Conservation (phyloP, 2,329 filamentous ascomycete genomes). For the Karstenula rhodostoma region DNA sequence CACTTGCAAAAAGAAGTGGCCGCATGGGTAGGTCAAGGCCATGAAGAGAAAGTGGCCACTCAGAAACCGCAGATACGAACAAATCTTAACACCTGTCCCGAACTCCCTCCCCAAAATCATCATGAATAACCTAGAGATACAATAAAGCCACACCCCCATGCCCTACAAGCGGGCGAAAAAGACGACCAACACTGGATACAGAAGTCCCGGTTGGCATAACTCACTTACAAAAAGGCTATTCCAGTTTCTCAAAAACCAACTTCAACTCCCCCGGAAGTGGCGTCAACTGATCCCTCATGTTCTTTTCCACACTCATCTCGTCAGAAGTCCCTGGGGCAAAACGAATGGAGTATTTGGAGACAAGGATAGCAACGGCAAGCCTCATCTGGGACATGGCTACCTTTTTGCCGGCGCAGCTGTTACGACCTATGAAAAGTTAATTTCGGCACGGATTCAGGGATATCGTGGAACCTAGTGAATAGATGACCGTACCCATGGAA, state of each 20-base stretch:
- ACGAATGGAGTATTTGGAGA: neutral
- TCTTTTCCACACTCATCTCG: neutral
- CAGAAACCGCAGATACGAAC: too few relatives aligned
- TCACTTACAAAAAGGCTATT: too few relatives aligned
- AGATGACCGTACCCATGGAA: conserved; percentile 9
- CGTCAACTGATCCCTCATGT: conserved; percentile 3
- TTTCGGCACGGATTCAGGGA: neutral
- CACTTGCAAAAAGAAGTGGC: too few relatives aligned
- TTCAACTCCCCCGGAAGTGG: neutral
- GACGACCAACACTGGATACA: too few relatives aligned
- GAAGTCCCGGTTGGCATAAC: too few relatives aligned
- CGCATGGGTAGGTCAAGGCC: too few relatives aligned
- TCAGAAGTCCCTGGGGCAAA: neutral
- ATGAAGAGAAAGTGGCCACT: too few relatives aligned
- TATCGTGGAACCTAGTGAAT: neutral
- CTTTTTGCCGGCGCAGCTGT: neutral
- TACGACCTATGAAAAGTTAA: neutral
- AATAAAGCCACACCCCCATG: too few relatives aligned
- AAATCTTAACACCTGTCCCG: too few relatives aligned
- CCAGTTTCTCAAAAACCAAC: conserved; percentile 1
- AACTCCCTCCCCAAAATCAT: too few relatives aligned
- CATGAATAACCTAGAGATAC: too few relatives aligned
- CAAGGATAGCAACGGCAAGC: neutral
- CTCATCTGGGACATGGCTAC: neutral
- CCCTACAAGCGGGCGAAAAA: too few relatives aligned